phyloP scores from a whole-genome alignment of 352 stramenopile species.

The Globisporangium emineosum region DNA sequence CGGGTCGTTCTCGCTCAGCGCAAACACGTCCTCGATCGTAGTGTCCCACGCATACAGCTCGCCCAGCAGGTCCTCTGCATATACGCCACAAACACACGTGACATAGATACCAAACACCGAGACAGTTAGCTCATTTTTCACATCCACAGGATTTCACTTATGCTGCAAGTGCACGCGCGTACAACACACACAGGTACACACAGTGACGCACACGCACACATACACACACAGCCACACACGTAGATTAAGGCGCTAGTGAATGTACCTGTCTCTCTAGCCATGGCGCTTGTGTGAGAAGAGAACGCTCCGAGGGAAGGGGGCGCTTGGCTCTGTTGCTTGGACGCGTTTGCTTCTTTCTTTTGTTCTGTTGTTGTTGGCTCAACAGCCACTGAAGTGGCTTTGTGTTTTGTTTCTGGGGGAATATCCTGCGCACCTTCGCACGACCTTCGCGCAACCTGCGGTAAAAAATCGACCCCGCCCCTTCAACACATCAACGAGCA shows the following conservation, averaged over 20 bases:
- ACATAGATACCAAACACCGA: neutral
- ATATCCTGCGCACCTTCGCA: too few relatives aligned
- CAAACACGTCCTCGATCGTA: conserved; percentile 59
- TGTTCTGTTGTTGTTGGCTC: neutral
- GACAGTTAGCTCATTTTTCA: neutral
- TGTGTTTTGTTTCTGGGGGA: neutral
- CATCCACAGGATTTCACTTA: neutral
- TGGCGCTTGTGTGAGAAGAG: neutral
- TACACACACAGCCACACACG: neutral
- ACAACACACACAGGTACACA: neutral
- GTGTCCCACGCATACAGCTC: conserved; percentile 72
- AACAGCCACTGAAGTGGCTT: neutral
- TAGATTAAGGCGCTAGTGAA: neutral
- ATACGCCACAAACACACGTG: neutral
- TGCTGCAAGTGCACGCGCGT: neutral
- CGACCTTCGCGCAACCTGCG: too few relatives aligned
- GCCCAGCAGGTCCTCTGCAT: conserved; percentile 40
- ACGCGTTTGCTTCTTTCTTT: neutral
- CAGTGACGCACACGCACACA: neutral
- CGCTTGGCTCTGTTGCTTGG: neutral
- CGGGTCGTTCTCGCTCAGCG: conserved; percentile 35
- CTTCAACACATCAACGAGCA: too few relatives aligned
- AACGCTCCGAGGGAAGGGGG: neutral
- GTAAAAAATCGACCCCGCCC: too few relatives aligned
- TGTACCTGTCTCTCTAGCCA: conserved; percentile 19